Evolutionary conservation across 2,329 filamentous ascomycete genomes (phyloP), one percentile per base, ranked within the genome.

Genomic region (Monilinia laxa): DNA sequence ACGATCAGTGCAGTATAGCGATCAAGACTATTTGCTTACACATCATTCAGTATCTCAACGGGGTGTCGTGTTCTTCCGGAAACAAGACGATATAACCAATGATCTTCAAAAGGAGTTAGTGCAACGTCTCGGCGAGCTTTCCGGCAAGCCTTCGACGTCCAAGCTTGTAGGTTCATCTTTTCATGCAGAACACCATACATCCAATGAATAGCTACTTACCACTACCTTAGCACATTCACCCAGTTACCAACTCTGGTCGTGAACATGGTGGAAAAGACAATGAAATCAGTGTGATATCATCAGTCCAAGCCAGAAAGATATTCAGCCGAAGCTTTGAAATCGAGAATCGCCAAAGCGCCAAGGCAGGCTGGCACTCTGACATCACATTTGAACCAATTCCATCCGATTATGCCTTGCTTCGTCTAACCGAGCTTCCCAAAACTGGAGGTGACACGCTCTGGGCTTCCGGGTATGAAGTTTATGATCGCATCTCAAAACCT

Each of bases 11-110:
- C 2, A 40, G 16, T 65, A 67, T 11, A n/a, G 5, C 4, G 18
- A 28, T 60, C 6, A 42, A 51, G 66, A 58, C 63, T 38, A 62
- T 9, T 3, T 42, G 14, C 31, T 51, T 62, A 57, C 47, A 16
- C 11, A 16, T 67, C 38, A 65, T 55, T 58, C 18, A 89, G 87
- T 91, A 70, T 90, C 88, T 1, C 84, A 86, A 68, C 84, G 88
- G 0, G 88, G 88, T 12, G 88, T 91, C 4, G 87, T 90, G 42
- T 90, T 90, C 79, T 89, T 91, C 78, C 84, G 87, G 25, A 82
- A 84, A 40, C 88, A 91, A 70, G 80, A 88, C 73, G 79, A 80
- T 47, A 77, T 90, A 49, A 83, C 81, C 70, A 83, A 89, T 73
- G 84, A 86, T 1, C 81, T 88, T 2, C 87, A 90, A 72, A 91